phyloP scores from a whole-genome alignment of 306 rosid genomes.

The Cucurbita moschata region DNA sequence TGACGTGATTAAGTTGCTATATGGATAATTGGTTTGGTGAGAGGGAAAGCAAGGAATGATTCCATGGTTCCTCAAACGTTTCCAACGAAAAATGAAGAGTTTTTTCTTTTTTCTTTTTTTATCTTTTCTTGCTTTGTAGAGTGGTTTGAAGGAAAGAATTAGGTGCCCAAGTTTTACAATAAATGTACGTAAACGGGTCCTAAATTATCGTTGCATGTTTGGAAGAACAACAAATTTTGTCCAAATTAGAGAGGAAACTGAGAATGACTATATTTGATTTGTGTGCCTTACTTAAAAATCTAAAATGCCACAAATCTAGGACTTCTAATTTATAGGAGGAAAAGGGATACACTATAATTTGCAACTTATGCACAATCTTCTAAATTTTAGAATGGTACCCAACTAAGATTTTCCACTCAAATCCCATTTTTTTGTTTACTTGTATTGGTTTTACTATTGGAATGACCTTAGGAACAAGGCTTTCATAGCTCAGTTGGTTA shows the following conservation, averaged over 20 bases:
- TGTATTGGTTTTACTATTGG: no score
- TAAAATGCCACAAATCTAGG: neutral
- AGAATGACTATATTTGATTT: neutral
- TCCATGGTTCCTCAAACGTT: neutral
- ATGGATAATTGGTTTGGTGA: neutral
- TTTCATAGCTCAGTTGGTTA: no score
- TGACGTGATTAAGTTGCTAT: neutral
- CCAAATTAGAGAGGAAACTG: neutral
- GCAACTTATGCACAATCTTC: neutral
- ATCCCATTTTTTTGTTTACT: neutral
- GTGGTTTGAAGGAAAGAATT: neutral
- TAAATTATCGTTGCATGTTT: neutral
- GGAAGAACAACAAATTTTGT: neutral
- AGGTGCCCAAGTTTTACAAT: neutral
- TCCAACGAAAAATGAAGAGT: neutral
- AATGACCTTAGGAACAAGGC: no score
- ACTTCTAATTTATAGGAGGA: neutral
- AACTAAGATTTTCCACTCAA: neutral
- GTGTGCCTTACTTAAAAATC: neutral
- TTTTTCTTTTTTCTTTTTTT: no score
- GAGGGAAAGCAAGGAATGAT: slow-evolving; percentile 3
- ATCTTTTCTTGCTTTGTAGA: no score
- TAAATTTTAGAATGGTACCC: neutral
- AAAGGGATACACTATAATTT: neutral
- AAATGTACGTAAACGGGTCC: neutral